Base-by-base conservation (phyloP, 257 asterid species). In the Capsicum pubescens region DNA sequence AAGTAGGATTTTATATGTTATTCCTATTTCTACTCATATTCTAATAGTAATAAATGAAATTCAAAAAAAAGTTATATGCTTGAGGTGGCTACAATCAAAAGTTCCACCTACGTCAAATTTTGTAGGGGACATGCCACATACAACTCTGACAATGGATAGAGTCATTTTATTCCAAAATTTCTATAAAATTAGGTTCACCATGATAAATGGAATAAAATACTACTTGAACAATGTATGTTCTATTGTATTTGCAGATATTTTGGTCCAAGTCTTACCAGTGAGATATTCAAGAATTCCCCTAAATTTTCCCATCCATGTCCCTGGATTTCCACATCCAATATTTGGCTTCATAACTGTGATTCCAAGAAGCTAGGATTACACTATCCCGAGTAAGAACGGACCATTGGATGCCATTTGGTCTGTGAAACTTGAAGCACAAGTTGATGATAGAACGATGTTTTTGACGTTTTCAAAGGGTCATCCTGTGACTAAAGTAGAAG, bases 291-390 rank as follows among this genome's bases (percentile, higher is more conserved):
- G 3, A 17, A 0, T 14, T 4, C 0, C 7, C 19, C 14, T 42
- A 1, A 56, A 83, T 70, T 6, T 12, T 9, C 83, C 83, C 12
- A 21, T 87, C 6, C 15, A 13, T 2, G 63, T 84, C 72, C 83
- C 78, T 36, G 83, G 89, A 52, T 87, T 87, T 19, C 86, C 86
- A n/a, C 86, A 87, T 59, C 87, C 88, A 3, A 79, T 36, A 2
- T 85, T 80, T n/a, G 88, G 90, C 15, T 6, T 44, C 0, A 11
- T 85, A 7, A 35, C 46, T 3, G 42, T 85, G 2, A 64, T 87
- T 32, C 86, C 83, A 5, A 76, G 85, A 19, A 7, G 8, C 1
- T 68, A 14, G 21, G 80, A 66, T n/a, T 66, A 32, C 15, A 69
- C 56, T 26, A 46, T 87, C 72, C 63, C 88, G 1, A 42, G 61